Base-by-base conservation (phyloP, 306 rosid genomes). In the Cicer pinnatifidum region DNA sequence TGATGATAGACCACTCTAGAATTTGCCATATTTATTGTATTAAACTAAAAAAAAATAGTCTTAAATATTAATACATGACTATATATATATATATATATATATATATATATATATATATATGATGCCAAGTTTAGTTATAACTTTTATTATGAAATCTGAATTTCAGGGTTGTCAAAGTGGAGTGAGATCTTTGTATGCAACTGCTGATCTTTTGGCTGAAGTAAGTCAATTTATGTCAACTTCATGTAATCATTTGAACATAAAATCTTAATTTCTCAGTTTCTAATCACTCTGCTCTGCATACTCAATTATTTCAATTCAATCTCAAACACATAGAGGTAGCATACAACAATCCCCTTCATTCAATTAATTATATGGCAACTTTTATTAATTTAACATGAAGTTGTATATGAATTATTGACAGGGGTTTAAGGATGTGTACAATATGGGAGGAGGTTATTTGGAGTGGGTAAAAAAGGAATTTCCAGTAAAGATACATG, bases 81-180 rank as follows among this genome's bases (percentile, higher is more conserved):
- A 23, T 2, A 23, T 1, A 23, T 23, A 20, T 20, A n/a, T n/a
- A n/a, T n/a, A 23, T 23, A 23, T 23, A 23, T 23, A 19, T 19
- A 20, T 20, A 20, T 20, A 20, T 20, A 20, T 20, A 20, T 20
- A 19, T 19, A 20, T 20, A 23, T 23, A 23, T 23, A 23, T 23
- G 35, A 28, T 28, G 35, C 3, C 35, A 28, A 28, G 35, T 28
- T 28, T 28, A 28, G 5, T 3, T 28, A 0, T 3, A 0, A 1
- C 41, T 66, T 9, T 16, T 58, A 15, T 23, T 16, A 12, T 13
- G 40, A 73, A 75, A 40, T 70, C 28, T 72, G 15, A 6, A n/a
- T 69, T 71, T 12, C 13, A 94, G 97, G 97, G 96, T 79, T 94
- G 98, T 39, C 87, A 82, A 79, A 87, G 95, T 85, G 98, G 98